phyloP scores from a whole-genome alignment of 208 protist genomes.

The Leptomonas seymouri region DNA sequence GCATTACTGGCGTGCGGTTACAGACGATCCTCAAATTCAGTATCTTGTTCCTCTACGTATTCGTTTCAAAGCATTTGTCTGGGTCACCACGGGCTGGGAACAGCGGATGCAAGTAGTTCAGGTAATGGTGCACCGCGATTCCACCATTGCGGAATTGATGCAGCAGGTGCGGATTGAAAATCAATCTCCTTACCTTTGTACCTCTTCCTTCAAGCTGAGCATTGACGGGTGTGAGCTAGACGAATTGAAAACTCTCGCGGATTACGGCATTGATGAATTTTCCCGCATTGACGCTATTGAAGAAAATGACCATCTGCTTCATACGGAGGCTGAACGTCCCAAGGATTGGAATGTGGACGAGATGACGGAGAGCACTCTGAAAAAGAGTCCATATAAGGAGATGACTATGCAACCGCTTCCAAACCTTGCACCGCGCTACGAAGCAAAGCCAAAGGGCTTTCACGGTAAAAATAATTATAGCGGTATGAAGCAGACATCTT shows the following conservation, averaged over 20 bases:
- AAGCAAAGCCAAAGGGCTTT: conserved; percentile 74
- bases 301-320: conserved; percentile 66
- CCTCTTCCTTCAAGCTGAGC: conserved; percentile 58
- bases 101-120: conserved; percentile 77
- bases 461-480: conserved; percentile 84
- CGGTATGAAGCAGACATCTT: conserved; percentile 75
- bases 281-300: conserved; percentile 79
- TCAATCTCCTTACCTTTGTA: conserved; percentile 83
- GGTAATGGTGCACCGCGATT: conserved; percentile 67
- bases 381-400: conserved; percentile 81
- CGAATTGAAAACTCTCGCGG: conserved; percentile 39
- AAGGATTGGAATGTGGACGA: conserved; percentile 91
- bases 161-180: conserved; percentile 80
- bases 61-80: conserved; percentile 79
- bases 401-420: conserved; percentile 79
- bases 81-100: conserved; percentile 86
- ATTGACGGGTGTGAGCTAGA: conserved; percentile 81
- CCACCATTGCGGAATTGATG: conserved; percentile 70
- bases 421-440: conserved; percentile 82
- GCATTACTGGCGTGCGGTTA: conserved; percentile 88
- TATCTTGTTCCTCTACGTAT: conserved; percentile 74
- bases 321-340: conserved; percentile 51
- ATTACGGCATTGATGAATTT: conserved; percentile 68
- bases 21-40: conserved; percentile 82
- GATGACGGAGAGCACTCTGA: conserved; percentile 54